Conservation (phyloP, 257 asterid genomes). For the Orobanche coerulescens region DNA sequence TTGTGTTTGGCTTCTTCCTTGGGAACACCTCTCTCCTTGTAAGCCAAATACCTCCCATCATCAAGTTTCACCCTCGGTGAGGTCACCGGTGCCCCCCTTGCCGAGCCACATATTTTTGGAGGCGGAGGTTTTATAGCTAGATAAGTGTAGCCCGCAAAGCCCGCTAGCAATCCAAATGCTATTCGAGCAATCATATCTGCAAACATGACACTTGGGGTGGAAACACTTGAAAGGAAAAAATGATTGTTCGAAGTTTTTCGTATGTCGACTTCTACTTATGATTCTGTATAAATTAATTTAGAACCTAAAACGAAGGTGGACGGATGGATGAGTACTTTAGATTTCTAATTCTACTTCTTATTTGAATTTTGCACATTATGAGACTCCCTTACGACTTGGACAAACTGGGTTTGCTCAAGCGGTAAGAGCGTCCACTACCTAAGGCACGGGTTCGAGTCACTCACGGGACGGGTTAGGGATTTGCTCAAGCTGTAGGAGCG, state of each 20-base stretch:
- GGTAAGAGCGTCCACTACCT: too few species aligned
- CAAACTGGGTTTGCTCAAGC: too few species aligned
- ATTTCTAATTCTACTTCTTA: too few species aligned
- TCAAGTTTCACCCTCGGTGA: constrained; percentile 58
- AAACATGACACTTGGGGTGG: not conserved
- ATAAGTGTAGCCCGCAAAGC: constrained; percentile 48
- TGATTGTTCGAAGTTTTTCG: not conserved
- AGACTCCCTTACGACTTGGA: too few species aligned
- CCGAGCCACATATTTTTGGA: constrained; percentile 60
- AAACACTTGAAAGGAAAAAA: not conserved
- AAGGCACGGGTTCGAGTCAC: too few species aligned
- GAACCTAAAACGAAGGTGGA: not conserved
- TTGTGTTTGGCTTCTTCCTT: constrained; percentile 61
- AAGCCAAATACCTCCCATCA: constrained; percentile 75
- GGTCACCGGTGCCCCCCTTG: constrained; percentile 63
- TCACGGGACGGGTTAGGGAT: too few species aligned
- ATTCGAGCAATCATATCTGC: constrained; percentile 49
- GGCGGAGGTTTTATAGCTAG: constrained; percentile 46
- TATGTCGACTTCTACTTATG: too few species aligned
- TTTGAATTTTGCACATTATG: too few species aligned
- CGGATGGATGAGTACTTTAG: too few species aligned
- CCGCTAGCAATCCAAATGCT: constrained; percentile 38
- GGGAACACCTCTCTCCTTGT: constrained; percentile 57
- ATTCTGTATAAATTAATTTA: too few species aligned
- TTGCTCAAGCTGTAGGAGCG: too few species aligned